Evolutionary conservation across 1,284 basidiomycete genomes (phyloP).

Genomic region (Fomitiporia mediterranea): DNA sequence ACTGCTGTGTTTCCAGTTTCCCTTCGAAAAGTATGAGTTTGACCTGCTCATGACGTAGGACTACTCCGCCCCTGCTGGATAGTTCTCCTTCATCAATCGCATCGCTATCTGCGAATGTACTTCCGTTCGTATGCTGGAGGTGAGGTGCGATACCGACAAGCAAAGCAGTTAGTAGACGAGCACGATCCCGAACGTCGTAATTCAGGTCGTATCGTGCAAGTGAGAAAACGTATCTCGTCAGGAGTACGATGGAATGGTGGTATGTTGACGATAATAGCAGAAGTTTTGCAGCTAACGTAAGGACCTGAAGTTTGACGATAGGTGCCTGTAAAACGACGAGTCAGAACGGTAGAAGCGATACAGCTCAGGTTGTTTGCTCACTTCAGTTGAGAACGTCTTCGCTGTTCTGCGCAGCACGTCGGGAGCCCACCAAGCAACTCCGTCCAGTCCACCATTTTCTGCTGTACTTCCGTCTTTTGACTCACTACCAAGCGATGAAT

Average conservation of each 20-base stretch:
- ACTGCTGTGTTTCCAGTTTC: constrained; percentile 46
- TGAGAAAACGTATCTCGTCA: constrained; percentile 71
- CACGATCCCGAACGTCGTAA: constrained; percentile 87
- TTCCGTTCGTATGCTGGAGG: constrained; percentile 27
- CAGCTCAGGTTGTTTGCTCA: constrained; percentile 29
- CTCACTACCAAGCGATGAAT: constrained; percentile 41
- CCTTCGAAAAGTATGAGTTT: constrained; percentile 74
- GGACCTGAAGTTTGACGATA: constrained; percentile 73
- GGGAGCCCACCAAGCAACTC: constrained; percentile 69
- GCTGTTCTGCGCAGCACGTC: constrained; percentile 78
- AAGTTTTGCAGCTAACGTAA: constrained; percentile 82
- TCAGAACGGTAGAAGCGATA: constrained; percentile 2
- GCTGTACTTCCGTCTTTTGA: constrained; percentile 26
- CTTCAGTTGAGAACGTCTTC: constrained; percentile 72
- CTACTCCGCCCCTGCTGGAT: constrained; percentile 60
- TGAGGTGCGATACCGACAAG: constrained; percentile 51
- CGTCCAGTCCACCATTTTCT: constrained; percentile 35
- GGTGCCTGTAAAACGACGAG: constrained; percentile 40
- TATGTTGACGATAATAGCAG: constrained; percentile 63
- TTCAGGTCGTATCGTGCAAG: constrained; percentile 85
- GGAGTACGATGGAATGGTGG: constrained; percentile 39
- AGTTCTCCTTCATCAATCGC: constrained; percentile 25
- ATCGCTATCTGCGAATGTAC: constrained; percentile 32
- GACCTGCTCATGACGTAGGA: constrained; percentile 79
- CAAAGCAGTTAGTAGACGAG: constrained; percentile 72